Percentiles rank a stretch among this genome's conserved stretches.
Evolutionary conservation across 2,329 filamentous ascomycete genomes (phyloP).

Genomic region (Metarhizium rileyi): DNA sequence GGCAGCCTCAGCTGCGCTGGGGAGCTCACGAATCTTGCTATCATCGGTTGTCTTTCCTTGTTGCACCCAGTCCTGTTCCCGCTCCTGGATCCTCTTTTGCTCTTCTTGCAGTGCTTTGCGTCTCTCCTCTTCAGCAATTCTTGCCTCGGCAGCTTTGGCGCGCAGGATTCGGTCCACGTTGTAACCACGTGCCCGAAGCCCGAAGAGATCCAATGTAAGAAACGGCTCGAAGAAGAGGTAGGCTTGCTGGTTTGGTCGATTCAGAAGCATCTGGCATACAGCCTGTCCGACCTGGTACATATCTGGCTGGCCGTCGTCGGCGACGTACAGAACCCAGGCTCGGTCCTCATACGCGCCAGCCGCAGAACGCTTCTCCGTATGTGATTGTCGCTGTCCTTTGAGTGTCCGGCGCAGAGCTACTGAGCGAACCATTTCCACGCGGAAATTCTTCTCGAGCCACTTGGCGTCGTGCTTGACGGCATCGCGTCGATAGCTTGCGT

Average conservation of each 20-base stretch:
- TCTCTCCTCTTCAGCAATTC: conserved; percentile 75
- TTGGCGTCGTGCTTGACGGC: conserved; percentile 77
- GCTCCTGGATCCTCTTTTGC: conserved; percentile 53
- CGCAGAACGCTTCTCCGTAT: conserved; percentile 66
- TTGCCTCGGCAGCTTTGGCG: conserved; percentile 76
- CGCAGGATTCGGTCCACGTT: conserved; percentile 92
- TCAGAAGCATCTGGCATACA: conserved; percentile 70
- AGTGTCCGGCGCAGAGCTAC: conserved; percentile 72
- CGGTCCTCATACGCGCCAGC: conserved; percentile 46
- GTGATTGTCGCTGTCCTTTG: conserved; percentile 56
- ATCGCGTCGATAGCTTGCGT: conserved; percentile 58
- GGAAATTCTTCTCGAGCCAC: conserved; percentile 82
- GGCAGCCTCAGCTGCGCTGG: conserved; percentile 23
- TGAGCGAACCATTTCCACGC: conserved; percentile 66
- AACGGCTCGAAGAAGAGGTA: conserved; percentile 88
- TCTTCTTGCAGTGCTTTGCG: conserved; percentile 67
- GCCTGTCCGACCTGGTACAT: conserved; percentile 89
- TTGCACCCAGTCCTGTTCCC: conserved; percentile 34
- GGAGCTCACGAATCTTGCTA: conserved; percentile 5
- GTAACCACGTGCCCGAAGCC: conserved; percentile 80
- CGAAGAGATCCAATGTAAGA: conserved; percentile 71
- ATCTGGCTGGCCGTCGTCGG: conserved; percentile 58
- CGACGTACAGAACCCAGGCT: conserved; percentile 65
- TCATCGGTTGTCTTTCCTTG: conserved; percentile 20
- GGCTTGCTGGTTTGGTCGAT: conserved; percentile 77